Evolutionary conservation across 2,329 filamentous ascomycete species (phyloP).

Genomic region (Geosmithia putterillii): DNA sequence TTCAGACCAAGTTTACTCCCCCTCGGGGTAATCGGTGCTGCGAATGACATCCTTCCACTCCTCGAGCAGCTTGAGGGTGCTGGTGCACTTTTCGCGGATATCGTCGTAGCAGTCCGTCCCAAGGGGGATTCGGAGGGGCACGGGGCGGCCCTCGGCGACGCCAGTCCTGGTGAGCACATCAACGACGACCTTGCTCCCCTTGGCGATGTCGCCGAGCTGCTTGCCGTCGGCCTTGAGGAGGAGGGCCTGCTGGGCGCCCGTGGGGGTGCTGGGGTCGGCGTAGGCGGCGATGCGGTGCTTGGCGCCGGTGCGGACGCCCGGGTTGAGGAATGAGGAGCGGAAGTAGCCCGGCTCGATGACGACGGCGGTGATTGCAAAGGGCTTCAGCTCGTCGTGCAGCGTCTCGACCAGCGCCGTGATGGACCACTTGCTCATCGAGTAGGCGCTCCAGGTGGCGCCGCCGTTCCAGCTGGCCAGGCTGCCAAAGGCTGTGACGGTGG

Average conservation of each 20-base stretch:
- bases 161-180: slow-evolving; percentile 42
- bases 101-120: slow-evolving; percentile 34
- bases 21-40: slow-evolving; percentile 10
- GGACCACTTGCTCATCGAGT: slow-evolving; percentile 32
- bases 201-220: slow-evolving; percentile 42
- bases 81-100: slow-evolving; percentile 28
- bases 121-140: slow-evolving; percentile 41
- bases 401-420: slow-evolving; percentile 30
- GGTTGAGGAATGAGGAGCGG: slow-evolving; percentile 33
- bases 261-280: slow-evolving; percentile 14
- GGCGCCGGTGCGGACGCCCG: slow-evolving; percentile 12
- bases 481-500: slow-evolving; percentile 29
- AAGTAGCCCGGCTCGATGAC: slow-evolving; percentile 41
- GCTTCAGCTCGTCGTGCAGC: slow-evolving; percentile 27
- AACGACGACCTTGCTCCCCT: slow-evolving; percentile 37
- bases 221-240: slow-evolving; percentile 27
- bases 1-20: slow-evolving; percentile 6
- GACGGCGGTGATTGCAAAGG: slow-evolving; percentile 28
- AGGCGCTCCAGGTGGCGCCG: slow-evolving; percentile 23
- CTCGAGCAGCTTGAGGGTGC: slow-evolving; percentile 27
- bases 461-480: slow-evolving; percentile 31
- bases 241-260: slow-evolving; percentile 11
- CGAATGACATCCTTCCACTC: slow-evolving; percentile 30
- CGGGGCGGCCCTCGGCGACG: slow-evolving; percentile 24
- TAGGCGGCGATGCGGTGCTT: slow-evolving; percentile 19